Evolutionary conservation across 1,284 basidiomycete species (phyloP).

Genomic region (Tylopilus microsporus): DNA sequence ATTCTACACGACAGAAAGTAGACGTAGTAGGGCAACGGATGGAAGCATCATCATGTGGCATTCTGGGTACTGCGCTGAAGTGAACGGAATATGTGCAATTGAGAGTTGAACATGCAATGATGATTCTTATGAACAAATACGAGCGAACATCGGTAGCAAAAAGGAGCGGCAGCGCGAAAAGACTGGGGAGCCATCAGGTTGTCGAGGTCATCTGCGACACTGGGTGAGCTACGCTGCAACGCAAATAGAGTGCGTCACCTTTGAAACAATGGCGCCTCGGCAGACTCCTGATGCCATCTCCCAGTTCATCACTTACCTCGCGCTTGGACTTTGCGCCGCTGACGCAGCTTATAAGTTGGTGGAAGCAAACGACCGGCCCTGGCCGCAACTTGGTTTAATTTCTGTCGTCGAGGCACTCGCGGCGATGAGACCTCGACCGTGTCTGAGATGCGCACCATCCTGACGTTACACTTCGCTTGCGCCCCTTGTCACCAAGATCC

Average conservation of each 20-base stretch:
- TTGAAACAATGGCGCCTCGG: constrained; percentile 78
- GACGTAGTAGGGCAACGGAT: too few species aligned
- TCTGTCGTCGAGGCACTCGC: constrained; percentile 17
- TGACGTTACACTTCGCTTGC: constrained; percentile 19
- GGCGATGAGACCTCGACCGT: constrained; percentile 20
- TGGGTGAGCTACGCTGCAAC: constrained; percentile 29
- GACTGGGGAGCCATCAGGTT: constrained; percentile 73
- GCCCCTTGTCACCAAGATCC: background rate
- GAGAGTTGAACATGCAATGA: too few species aligned
- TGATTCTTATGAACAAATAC: too few species aligned
- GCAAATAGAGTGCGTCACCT: constrained; percentile 50
- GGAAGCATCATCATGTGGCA: too few species aligned
- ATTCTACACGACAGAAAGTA: too few species aligned
- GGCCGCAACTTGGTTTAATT: constrained; percentile 25
- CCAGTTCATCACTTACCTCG: too few species aligned
- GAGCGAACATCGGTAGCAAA: too few species aligned
- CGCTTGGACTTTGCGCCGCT: too few species aligned
- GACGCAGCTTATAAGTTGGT: too few species aligned
- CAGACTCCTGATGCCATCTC: constrained; percentile 49
- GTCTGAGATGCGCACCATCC: constrained; percentile 25
- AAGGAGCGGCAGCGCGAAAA: too few species aligned
- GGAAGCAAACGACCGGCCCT: background rate
- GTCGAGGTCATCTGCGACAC: constrained; percentile 63
- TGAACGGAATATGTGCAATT: too few species aligned
- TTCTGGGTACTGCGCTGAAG: too few species aligned